Evolutionary conservation across 352 stramenopile species (phyloP), one percentile per base, ranked within the genome.

Genomic region (Pythium oligandrum): DNA sequence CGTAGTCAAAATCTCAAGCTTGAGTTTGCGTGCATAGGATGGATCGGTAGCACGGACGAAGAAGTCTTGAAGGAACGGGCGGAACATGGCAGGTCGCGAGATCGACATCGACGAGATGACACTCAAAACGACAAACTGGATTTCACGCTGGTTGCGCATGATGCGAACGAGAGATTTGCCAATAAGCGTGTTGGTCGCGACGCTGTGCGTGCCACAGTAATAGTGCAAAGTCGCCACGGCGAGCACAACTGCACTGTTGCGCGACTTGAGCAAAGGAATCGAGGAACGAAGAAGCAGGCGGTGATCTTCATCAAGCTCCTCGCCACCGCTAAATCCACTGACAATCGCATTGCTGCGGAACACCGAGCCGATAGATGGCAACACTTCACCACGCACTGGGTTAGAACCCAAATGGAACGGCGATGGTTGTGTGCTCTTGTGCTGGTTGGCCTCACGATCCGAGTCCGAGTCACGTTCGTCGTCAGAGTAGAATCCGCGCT

Each of bases 181-280:
- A 44, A 99, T 92, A 38, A 97, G 74, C 34, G 89, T 93, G 59
- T 91, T 86, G 33, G 81, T 95, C 0, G 75, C 77, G 32, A 82
- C 71, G n/a, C 78, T 95, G 44, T 89, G 81, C 35, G 83, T 96
- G 36, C 95, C 96, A 64, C 94, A 98, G 65, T 98, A 98, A 67
- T 98, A 99, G 66, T 98, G 95, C 31, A 99, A 68, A 10, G 90
- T 96, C 40, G 95, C 97, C 4, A 98, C 96, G 0, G 86, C 83
- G n/a, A 99, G 76, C 32, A 99, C 97, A 9, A 99, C 96, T 8
- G 90, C 95, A 33, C 90, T 95, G 70, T 99, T 99, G 34, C 96
- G 77, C 52, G 86, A 98, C 66, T 98, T 98, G 1, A 99, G 80
- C 48, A 99, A 64, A 37, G 96, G 96, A 46, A 99, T 88, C 12